Base-by-base conservation (phyloP, 768 basidiomycete species). In the Mycena alexandri region DNA sequence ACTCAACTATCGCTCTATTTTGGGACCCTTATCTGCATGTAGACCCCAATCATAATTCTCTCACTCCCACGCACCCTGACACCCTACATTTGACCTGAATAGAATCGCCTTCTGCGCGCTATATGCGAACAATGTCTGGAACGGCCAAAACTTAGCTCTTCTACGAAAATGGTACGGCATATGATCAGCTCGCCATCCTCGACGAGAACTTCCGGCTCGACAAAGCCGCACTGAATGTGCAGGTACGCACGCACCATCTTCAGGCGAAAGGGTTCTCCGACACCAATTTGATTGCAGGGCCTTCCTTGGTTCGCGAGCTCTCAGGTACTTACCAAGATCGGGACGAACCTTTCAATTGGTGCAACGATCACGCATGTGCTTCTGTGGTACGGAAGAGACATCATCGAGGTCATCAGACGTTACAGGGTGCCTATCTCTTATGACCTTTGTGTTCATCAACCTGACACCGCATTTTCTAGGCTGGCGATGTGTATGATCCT, bases 1-100 rank as follows among this genome's bases (percentile, higher is more conserved):
- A 85, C 87, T 1, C 87, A 86, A 74, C 54, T 87, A 51, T 88
- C 86, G 4, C 72, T 79, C 34, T 83, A 88, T 61, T 76, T 83
- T 25, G 88, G 87, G 2, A 82, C 82, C 13, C 75, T 84, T n/a
- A 71, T 88, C n/a, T 88, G 84, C 84, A 82, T 85, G 85, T 87
- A 61, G 36, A 84, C 16, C 4, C 34, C 17, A 7, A 22, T 5
- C 14, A 29, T 47, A 48, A 47, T 19, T 44, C 9, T 14, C 14
- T 19, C 54, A 6, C 55, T 5, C 42, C 55, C 10, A 6, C 22
- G 8, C n/a, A 11, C 22, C 4, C 44, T n/a, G n/a, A 14, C 10
- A 47, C 29, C 34, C 46, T 13, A 34, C 24, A 22, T 25, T 9
- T 22, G 22, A 2, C 47, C n/a, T 41, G 17, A 19, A 0, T 54